phyloP scores from a whole-genome alignment of 2,329 filamentous ascomycete genomes.

The Penicillium sp. region DNA sequence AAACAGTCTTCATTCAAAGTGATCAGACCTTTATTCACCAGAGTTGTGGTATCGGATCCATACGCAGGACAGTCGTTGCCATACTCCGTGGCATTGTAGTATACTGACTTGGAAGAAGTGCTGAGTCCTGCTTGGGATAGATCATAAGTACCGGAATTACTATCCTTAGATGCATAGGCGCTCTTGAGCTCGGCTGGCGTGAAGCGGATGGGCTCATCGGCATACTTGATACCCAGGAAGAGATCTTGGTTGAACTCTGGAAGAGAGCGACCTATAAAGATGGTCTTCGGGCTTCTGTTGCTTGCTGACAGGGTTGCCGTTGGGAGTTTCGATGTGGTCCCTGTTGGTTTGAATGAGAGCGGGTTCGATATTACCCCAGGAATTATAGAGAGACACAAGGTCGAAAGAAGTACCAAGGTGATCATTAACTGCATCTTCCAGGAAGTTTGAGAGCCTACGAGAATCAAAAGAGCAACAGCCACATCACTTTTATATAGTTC shows the following conservation, averaged over 20 bases:
- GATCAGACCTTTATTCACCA: conserved; percentile 22
- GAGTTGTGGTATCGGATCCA: conserved; percentile 27
- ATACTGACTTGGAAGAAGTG: background rate
- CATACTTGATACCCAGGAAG: conserved; percentile 33
- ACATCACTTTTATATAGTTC: background rate
- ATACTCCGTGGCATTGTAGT: conserved; percentile 32
- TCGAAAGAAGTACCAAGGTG: background rate
- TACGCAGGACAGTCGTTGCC: conserved; percentile 33
- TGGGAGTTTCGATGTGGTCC: conserved; percentile 21
- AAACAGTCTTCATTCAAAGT: conserved; percentile 27
- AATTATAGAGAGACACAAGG: background rate
- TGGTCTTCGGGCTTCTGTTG: conserved; percentile 8
- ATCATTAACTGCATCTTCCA: background rate
- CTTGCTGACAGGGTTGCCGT: conserved; percentile 13
- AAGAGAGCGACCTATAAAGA: conserved; percentile 28
- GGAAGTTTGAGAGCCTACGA: background rate
- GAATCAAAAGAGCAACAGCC: background rate
- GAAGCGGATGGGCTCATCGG: conserved; percentile 28
- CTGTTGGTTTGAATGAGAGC: background rate
- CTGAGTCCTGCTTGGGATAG: background rate
- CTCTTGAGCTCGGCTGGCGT: conserved; percentile 25
- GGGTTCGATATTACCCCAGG: background rate
- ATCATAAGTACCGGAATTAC: conserved; percentile 17
- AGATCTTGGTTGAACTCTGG: conserved; percentile 29
- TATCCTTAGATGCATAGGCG: conserved; percentile 22